A percentile compares a stretch with the other conserved stretches of the same genome.
Evolutionary conservation across 2,329 filamentous ascomycete genomes (phyloP).

Genomic region (Cyphellophora attinorum): DNA sequence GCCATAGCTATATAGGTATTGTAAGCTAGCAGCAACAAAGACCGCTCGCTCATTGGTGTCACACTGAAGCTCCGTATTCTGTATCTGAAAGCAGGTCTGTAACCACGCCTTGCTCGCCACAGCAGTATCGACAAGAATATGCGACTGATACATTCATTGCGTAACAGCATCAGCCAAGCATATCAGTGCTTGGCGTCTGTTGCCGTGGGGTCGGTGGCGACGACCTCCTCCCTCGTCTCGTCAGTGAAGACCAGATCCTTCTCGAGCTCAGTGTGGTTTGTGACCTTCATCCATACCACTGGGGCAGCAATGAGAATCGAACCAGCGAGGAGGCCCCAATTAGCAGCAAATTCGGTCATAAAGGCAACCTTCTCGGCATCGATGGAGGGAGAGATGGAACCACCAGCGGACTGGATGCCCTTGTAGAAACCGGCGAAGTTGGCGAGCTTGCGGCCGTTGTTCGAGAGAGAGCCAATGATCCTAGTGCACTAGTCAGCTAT

Average conservation of each 20-base stretch:
- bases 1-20: too few species aligned
- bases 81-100: too few species aligned
- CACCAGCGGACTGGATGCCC: conserved; percentile 69
- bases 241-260: conserved; percentile 74
- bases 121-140: too few species aligned
- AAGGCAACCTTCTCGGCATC: conserved; percentile 52
- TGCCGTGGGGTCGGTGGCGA: too few species aligned
- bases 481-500: too few species aligned
- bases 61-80: too few species aligned
- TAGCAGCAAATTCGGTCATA: conserved; percentile 56
- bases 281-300: conserved; percentile 65
- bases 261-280: conserved; percentile 64
- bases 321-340: conserved; percentile 60
- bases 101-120: too few species aligned
- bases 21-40: too few species aligned
- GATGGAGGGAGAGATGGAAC: conserved; percentile 62
- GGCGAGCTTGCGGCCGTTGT: conserved; percentile 75
- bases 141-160: too few species aligned
- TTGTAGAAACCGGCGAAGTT: conserved; percentile 81
- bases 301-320: conserved; percentile 65
- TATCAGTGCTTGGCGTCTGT: too few species aligned
- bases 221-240: conserved; percentile 65
- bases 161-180: too few species aligned
- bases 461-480: conserved; percentile 80
- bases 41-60: too few species aligned